Percentiles rank a stretch among this genome's conserved stretches.
Evolutionary conservation across 441 rosid species (phyloP).

Genomic region (Gossypium schwendimanii): DNA sequence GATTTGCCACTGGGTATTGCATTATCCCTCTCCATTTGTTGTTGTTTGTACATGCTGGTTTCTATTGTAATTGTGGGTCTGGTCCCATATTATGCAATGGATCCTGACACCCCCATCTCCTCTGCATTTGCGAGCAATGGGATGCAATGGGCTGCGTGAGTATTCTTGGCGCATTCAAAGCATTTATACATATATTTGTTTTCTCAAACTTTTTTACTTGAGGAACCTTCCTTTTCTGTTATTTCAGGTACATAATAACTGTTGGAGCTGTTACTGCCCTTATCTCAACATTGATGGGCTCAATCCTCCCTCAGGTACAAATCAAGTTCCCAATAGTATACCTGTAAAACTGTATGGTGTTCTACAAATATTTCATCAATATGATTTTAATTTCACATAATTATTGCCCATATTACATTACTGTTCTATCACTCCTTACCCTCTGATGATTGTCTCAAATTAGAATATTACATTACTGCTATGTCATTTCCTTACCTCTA

Average conservation of each 20-base stretch:
- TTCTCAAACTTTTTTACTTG: not conserved
- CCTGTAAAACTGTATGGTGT: not conserved
- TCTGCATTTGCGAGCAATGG: slow-evolving; percentile 82
- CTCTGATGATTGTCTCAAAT: not conserved
- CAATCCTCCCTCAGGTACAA: slow-evolving; percentile 91
- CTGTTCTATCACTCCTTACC: not conserved
- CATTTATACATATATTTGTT: not conserved
- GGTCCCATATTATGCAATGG: slow-evolving; percentile 86
- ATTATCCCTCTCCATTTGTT: slow-evolving; percentile 67
- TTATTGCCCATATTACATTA: too few relatives aligned
- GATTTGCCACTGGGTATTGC: slow-evolving; percentile 97
- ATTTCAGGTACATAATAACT: slow-evolving; percentile 68
- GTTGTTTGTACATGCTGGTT: slow-evolving; percentile 85
- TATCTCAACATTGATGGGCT: slow-evolving; percentile 89
- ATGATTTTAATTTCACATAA: too few relatives aligned
- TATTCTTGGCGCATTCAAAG: slow-evolving; percentile 15
- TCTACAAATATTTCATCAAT: not conserved
- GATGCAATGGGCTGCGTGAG: slow-evolving; percentile 98
- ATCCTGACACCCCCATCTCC: slow-evolving; percentile 96
- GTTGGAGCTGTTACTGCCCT: slow-evolving; percentile 92
- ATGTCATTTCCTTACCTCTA: not conserved
- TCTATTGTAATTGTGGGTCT: slow-evolving; percentile 85
- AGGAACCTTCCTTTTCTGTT: slow-evolving; percentile 5
- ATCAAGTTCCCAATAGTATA: not conserved
- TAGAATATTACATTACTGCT: not conserved